Conservation (phyloP, 2,329 filamentous ascomycete species). For the Plenodomus lindquistii region DNA sequence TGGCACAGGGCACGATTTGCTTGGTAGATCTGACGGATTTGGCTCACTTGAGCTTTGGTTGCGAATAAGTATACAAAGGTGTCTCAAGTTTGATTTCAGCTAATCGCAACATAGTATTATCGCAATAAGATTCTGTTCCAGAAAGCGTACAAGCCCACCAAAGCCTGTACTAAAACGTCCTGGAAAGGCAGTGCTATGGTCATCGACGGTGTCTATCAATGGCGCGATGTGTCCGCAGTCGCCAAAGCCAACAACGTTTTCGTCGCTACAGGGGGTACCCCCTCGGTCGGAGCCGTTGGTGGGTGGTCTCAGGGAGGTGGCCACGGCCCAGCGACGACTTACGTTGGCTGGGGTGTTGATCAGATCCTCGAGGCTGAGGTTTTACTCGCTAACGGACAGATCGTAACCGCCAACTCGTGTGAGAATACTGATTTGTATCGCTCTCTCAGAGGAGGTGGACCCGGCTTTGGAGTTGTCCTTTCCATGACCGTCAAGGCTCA, state of each 20-base stretch:
- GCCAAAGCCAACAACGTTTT: neutral
- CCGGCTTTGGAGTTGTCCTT: conserved; percentile 42
- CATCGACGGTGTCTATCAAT: too few relatives aligned
- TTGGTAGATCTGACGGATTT: too few relatives aligned
- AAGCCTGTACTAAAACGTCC: too few relatives aligned
- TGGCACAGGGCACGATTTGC: too few relatives aligned
- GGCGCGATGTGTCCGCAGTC: too few relatives aligned
- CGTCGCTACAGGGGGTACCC: conserved; percentile 24
- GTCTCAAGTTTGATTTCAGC: too few relatives aligned
- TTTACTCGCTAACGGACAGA: conserved; percentile 22
- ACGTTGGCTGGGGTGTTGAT: conserved; percentile 37
- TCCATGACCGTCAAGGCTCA: conserved; percentile 12
- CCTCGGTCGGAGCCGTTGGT: conserved; percentile 19
- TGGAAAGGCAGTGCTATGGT: too few relatives aligned
- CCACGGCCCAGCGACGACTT: conserved; percentile 36
- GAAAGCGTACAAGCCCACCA: too few relatives aligned
- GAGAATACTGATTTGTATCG: conserved; percentile 40
- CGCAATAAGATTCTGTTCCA: too few relatives aligned
- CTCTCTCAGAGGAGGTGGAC: conserved; percentile 44
- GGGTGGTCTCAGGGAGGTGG: conserved; percentile 44
- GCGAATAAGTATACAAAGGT: too few relatives aligned
- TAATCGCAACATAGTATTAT: too few relatives aligned
- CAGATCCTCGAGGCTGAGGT: conserved; percentile 35
- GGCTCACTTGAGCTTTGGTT: too few relatives aligned
- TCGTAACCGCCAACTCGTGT: conserved; percentile 12